Percentiles rank a stretch among this genome's conserved stretches.
Conservation (phyloP, 2,329 filamentous ascomycete genomes). For the Escovopsis sp. region DNA sequence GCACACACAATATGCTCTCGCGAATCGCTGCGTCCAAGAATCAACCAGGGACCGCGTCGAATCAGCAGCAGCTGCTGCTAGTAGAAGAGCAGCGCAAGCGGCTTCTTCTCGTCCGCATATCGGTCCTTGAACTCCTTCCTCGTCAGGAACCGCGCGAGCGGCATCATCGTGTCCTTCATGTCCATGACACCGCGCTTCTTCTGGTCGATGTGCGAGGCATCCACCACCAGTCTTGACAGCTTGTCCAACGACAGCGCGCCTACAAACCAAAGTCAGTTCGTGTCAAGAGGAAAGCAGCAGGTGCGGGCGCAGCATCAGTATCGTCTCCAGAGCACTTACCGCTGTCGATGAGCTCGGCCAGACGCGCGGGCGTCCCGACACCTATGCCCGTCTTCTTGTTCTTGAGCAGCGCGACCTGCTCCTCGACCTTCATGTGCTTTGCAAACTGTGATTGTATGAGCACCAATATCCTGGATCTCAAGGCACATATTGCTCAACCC, state of each 20-base stretch:
- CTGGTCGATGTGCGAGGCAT: constrained; percentile 83
- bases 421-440: constrained; percentile 92
- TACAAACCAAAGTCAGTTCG: constrained; percentile 4
- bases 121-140: constrained; percentile 55
- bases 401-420: constrained; percentile 65
- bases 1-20: too few species aligned
- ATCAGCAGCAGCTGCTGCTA: constrained; percentile 19
- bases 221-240: constrained; percentile 68
- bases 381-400: constrained; percentile 63
- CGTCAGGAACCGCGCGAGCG: constrained; percentile 60
- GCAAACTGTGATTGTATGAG: constrained; percentile 46
- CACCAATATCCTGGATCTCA: neutral
- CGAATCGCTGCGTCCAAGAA: too few species aligned
- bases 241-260: constrained; percentile 56
- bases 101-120: constrained; percentile 45
- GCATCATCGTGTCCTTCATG: constrained; percentile 84
- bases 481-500: neutral
- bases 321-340: constrained; percentile 33
- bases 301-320: neutral
- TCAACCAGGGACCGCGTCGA: too few species aligned
- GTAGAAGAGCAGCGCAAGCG: constrained; percentile 51
- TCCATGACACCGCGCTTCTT: constrained; percentile 91
- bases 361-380: constrained; percentile 73
- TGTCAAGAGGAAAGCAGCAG: too few species aligned
- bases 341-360: constrained; percentile 70